These are phyloP conservation scores for Colletotrichum acutatum DNA, from an alignment of 2,329 filamentous ascomycete genomes.

Conservation along the genomic window DNA sequence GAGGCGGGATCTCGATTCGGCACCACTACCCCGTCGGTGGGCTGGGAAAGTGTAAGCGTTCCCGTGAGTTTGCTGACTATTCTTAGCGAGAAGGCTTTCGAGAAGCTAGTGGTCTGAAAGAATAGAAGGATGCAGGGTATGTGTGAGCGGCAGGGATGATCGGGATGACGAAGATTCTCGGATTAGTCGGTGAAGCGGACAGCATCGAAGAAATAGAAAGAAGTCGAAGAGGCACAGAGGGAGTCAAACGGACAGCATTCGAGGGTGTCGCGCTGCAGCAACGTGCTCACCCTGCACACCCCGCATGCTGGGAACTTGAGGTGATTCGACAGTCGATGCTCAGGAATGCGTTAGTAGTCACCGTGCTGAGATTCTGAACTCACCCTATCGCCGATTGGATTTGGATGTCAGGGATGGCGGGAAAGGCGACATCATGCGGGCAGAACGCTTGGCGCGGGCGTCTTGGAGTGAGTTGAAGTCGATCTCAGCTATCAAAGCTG, in stretches of 20 bases:
- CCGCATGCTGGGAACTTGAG: not conserved
- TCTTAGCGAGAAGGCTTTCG: not conserved
- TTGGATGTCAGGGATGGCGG: constrained; percentile 24
- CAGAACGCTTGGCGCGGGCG: constrained; percentile 34
- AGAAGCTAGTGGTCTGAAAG: constrained; percentile 2
- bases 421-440: constrained; percentile 33
- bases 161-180: constrained; percentile 3
- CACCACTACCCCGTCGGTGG: not conserved
- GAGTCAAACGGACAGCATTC: not conserved
- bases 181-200: not conserved
- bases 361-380: constrained; percentile 9
- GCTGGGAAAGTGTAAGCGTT: not conserved
- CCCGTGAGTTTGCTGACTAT: not conserved
- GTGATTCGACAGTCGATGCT: constrained; percentile 20
- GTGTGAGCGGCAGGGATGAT: constrained; percentile 4
- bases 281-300: constrained; percentile 1
- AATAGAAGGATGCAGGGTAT: not conserved
- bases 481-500: not conserved
- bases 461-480: constrained; percentile 17
- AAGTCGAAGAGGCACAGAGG: not conserved
- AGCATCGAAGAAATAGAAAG: not conserved
- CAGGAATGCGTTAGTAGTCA: constrained; percentile 2
- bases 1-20: constrained; percentile 17
- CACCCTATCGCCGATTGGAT: constrained; percentile 25
- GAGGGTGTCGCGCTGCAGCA: constrained; percentile 5